These are phyloP conservation scores for Chrysopogon serrulatus DNA, from an alignment of 176 grass and related monocot species.

Conservation along the genomic window DNA sequence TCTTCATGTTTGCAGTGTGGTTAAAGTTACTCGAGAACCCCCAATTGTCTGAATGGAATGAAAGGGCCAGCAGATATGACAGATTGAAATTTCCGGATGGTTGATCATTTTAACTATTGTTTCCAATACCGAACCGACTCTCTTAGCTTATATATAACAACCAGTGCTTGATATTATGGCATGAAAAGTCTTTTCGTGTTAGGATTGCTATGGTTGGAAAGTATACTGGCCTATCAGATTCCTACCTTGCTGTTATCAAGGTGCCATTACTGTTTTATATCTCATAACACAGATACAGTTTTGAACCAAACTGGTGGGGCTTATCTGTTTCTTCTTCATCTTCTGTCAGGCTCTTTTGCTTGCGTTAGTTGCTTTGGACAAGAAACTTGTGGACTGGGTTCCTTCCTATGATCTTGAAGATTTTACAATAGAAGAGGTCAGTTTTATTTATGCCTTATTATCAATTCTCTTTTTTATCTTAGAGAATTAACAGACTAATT, in stretches of 20 bases:
- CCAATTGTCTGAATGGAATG: slow-evolving; percentile 69
- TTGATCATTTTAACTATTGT: not conserved
- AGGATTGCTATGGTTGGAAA: slow-evolving; percentile 88
- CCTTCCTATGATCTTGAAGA: slow-evolving; percentile 86
- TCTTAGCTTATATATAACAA: not conserved
- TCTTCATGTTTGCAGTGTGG: slow-evolving; percentile 21
- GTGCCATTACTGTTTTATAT: slow-evolving; percentile 15
- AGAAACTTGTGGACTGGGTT: slow-evolving; percentile 94
- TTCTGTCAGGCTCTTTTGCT: slow-evolving; percentile 73
- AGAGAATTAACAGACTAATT: slow-evolving; percentile 16
- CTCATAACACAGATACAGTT: not conserved
- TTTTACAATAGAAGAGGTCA: slow-evolving; percentile 46
- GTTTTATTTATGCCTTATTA: not conserved
- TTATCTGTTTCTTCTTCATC: not conserved
- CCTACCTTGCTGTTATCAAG: slow-evolving; percentile 82
- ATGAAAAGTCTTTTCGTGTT: slow-evolving; percentile 43
- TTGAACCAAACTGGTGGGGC: not conserved
- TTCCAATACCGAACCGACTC: not conserved
- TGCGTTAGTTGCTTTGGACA: slow-evolving; percentile 64
- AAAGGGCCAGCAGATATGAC: slow-evolving; percentile 67
- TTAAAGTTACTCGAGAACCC: slow-evolving; percentile 47
- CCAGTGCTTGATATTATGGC: not conserved
- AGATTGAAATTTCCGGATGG: slow-evolving; percentile 53
- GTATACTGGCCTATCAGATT: slow-evolving; percentile 70
- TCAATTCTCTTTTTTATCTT: not conserved